Base-by-base conservation (phyloP, 805 yeast genomes). In the Ogataea neopini region DNA sequence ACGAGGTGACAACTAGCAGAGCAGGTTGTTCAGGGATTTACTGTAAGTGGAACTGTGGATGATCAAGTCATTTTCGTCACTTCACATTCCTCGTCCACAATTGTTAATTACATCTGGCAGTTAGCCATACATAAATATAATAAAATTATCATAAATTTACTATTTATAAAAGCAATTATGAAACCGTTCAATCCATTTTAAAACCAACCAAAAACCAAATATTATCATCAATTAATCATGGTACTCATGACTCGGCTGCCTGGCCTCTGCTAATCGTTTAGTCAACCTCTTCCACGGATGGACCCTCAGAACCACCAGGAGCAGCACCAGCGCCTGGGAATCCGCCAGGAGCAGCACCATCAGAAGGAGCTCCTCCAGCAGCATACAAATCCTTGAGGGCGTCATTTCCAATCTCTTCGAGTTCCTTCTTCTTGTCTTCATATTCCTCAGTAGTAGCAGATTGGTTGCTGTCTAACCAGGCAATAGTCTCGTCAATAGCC, bases 361-460 rank as follows among this genome's bases (percentile, higher is more conserved):
- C 83, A 53, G 75, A 77, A 64, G 89, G 90, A 62, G 84, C 86
- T 71, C 89, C 96, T 71, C 90, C 96, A 60, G 85, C 90, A 73
- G 88, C 94, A 84, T 92, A 92, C 81, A 94, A 89, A 81, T 91
- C 89, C 71, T 89, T 81, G 89, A 91, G 86, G 75, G 91, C 88
- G 72, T 97, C 97, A 81, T 91, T 91, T 60, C 96, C 96, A 73
- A 85, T 79, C 61, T 81, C 86, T 80, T 92, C 97, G 66, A 91
- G 84, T 76, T 90, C 97, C 84, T 91, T 91, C 79, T 90, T 96
- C 79, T 81, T 86, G 75, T 86, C 96, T 67, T 82, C 79, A 72
- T 75, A 91, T 80, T 91, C 98, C 69, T 92, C 97, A 50, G 88
- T 81, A 46, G 96, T 71, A 61, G 96, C 97, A 57, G 97, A 81